phyloP scores from a whole-genome alignment of 352 stramenopile species.

The Phytophthora kernoviae region DNA sequence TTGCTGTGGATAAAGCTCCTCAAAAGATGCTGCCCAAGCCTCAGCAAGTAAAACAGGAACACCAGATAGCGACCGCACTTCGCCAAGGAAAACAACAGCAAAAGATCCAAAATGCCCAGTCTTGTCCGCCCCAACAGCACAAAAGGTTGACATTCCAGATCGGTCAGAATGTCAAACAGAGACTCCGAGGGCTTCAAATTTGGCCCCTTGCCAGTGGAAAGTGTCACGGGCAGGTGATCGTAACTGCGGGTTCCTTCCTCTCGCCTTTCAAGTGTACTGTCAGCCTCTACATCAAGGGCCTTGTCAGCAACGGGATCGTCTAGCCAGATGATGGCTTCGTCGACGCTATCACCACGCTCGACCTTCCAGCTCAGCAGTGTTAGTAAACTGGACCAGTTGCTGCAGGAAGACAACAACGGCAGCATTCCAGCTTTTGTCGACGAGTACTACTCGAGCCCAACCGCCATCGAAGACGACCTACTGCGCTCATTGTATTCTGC shows the following conservation, averaged over 20 bases:
- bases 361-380: constrained; percentile 21
- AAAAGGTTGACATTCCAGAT: neutral
- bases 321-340: neutral
- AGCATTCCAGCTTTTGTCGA: constrained; percentile 45
- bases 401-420: constrained; percentile 58
- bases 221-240: constrained; percentile 9
- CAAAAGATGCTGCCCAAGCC: neutral
- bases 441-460: constrained; percentile 58
- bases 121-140: neutral
- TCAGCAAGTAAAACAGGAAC: neutral
- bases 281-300: constrained; percentile 20
- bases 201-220: constrained; percentile 11
- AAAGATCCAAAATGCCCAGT: too few relatives aligned
- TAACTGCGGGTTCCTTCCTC: constrained; percentile 25
- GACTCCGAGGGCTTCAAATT: neutral
- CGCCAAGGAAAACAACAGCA: constrained; percentile 7
- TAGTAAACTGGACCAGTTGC: constrained; percentile 56
- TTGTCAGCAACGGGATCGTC: neutral
- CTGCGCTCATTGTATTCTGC: constrained; percentile 33
- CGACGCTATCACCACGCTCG: constrained; percentile 9
- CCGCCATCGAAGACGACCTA: constrained; percentile 55
- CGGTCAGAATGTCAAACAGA: constrained; percentile 2
- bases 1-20: constrained; percentile 2
- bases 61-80: neutral
- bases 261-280: constrained; percentile 33